Conservation (phyloP, 495 filamentous ascomycete genomes). For the Penicillium goetzii region DNA sequence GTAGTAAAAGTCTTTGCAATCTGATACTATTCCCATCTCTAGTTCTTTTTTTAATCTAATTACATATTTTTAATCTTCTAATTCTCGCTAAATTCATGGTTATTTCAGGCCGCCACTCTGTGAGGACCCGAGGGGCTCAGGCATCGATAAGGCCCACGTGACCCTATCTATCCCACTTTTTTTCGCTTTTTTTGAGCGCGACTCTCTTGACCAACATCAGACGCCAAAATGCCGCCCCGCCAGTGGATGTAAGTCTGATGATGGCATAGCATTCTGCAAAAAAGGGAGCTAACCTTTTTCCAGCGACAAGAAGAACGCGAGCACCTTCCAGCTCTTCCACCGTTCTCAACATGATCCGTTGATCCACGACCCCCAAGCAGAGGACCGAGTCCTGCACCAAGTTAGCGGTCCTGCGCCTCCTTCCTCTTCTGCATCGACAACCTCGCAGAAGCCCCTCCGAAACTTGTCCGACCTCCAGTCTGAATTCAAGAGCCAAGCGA, state of each 20-base stretch:
- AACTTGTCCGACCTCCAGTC: conserved; percentile 72
- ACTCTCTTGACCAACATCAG: conserved; percentile 18
- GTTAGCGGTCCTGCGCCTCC: conserved; percentile 42
- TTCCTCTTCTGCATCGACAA: conserved; percentile 30
- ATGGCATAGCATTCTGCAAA: too few relatives aligned
- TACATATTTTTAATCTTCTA: background rate
- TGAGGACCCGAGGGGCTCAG: conserved; percentile 35
- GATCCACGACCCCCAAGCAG: conserved; percentile 82
- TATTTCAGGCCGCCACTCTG: conserved; percentile 10
- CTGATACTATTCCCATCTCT: background rate
- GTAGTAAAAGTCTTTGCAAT: background rate
- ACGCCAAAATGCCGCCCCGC: conserved; percentile 68
- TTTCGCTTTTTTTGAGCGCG: conserved; percentile 33
- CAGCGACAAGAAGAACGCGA: conserved; percentile 93
- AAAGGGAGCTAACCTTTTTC: conserved; percentile 14
- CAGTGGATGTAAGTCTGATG: conserved; percentile 79
- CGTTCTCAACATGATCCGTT: conserved; percentile 95
- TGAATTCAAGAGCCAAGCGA: conserved; percentile 68
- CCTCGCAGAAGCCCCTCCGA: conserved; percentile 43
- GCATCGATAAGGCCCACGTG: conserved; percentile 45
- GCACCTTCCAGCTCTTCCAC: conserved; percentile 90
- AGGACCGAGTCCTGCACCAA: conserved; percentile 76
- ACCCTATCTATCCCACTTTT: conserved; percentile 43
- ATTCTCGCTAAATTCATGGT: background rate
- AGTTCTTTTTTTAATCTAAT: background rate